Conservation (phyloP, 2,329 filamentous ascomycete species). For the Colletotrichum echinochloae region DNA sequence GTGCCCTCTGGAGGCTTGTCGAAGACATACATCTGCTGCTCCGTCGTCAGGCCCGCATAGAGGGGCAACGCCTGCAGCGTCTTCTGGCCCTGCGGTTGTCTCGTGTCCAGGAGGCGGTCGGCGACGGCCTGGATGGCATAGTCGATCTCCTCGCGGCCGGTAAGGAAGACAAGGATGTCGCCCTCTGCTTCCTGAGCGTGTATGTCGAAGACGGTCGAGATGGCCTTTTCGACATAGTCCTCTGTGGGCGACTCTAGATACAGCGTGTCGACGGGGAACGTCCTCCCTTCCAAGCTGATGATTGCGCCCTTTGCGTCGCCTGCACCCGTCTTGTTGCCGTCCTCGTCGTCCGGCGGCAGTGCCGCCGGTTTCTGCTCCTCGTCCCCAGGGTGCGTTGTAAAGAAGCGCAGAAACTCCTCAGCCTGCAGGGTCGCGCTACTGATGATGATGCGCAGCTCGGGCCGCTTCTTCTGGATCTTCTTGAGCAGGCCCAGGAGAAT, state of each 20-base stretch:
- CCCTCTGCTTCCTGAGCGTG: conserved; percentile 84
- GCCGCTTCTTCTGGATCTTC: conserved; percentile 84
- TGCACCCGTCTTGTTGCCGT: conserved; percentile 38
- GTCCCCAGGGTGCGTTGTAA: conserved; percentile 56
- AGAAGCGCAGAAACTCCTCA: conserved; percentile 86
- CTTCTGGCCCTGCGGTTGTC: conserved; percentile 61
- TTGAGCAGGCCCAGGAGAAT: conserved; percentile 90
- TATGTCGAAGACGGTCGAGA: conserved; percentile 88
- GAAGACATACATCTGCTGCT: conserved; percentile 96
- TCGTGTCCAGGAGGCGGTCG: conserved; percentile 42
- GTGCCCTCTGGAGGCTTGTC: conserved; percentile 84
- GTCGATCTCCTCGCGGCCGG: conserved; percentile 94
- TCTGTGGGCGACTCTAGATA: conserved; percentile 83
- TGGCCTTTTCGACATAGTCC: conserved; percentile 86
- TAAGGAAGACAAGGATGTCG: conserved; percentile 91
- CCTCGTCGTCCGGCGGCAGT: conserved; percentile 3
- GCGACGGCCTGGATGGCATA: conserved; percentile 78
- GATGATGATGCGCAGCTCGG: conserved; percentile 87
- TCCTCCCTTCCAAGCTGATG: conserved; percentile 86
- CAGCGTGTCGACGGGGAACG: conserved; percentile 88
- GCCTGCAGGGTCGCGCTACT: conserved; percentile 95
- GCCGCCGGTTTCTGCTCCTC: conserved; percentile 41
- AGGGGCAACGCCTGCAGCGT: conserved; percentile 80
- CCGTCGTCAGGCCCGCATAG: conserved; percentile 88
- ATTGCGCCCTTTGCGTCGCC: conserved; percentile 61